A percentile compares a stretch with the other conserved stretches of the same genome.
phyloP scores from a whole-genome alignment of 768 basidiomycete genomes.

The Filobasidium wieringae region DNA sequence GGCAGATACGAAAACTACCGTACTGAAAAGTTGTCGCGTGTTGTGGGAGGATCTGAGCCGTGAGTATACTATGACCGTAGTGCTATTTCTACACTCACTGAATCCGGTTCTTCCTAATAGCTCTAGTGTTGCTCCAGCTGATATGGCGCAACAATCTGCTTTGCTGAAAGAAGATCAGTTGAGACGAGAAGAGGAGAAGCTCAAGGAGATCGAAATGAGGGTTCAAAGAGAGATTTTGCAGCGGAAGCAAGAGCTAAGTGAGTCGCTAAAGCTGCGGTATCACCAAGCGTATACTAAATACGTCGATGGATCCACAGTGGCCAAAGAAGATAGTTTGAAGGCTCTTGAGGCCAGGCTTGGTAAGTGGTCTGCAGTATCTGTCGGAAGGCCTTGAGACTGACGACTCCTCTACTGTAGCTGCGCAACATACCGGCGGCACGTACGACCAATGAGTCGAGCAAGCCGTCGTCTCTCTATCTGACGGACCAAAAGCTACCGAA shows the following conservation, averaged over 20 bases:
- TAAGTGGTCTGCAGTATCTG: slow-evolving; percentile 16
- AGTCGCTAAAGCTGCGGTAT: not conserved
- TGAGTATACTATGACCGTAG: slow-evolving; percentile 37
- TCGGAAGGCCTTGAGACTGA: not conserved
- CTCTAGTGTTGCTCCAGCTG: slow-evolving; percentile 77
- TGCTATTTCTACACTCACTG: not conserved
- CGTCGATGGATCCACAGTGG: slow-evolving; percentile 42
- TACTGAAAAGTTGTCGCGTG: slow-evolving; percentile 89
- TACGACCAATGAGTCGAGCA: not conserved
- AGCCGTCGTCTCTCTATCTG: not conserved
- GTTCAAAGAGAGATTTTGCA: slow-evolving; percentile 96
- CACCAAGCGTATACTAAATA: not conserved
- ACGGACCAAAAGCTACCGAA: not conserved
- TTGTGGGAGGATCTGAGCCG: slow-evolving; percentile 68
- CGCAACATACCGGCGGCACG: slow-evolving; percentile 11
- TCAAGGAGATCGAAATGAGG: slow-evolving; percentile 95
- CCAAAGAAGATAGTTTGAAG: slow-evolving; percentile 64
- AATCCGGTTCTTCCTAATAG: not conserved
- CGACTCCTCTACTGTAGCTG: not conserved
- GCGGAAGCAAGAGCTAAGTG: slow-evolving; percentile 75
- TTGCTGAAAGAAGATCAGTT: slow-evolving; percentile 98
- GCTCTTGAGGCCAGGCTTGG: slow-evolving; percentile 36
- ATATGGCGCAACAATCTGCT: slow-evolving; percentile 90
- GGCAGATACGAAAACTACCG: slow-evolving; percentile 66
- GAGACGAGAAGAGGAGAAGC: slow-evolving; percentile 91